Evolutionary conservation across 441 rosid genomes (phyloP), one percentile per base, ranked within the genome.

Genomic region (Macaranga tanarius): DNA sequence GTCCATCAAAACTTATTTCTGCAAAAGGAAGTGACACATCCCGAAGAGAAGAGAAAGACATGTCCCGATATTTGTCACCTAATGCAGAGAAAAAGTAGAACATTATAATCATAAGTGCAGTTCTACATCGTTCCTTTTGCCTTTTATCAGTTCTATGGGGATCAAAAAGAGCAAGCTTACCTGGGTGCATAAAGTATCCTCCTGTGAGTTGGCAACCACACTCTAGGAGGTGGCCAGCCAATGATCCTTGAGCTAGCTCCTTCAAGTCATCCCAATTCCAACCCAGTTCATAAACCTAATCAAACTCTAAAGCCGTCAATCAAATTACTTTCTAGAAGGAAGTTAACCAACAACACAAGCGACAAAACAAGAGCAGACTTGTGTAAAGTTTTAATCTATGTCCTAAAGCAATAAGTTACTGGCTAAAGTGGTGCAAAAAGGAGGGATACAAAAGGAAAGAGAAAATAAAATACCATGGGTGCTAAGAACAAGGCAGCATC

Each of bases 101-200:
- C 10, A 50, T 69, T 57, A 70, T 52, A 67, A 34, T 13, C 65
- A 68, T 23, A 1, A 2, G 20, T 11, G 10, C 62, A 52, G 26
- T 13, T 67, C 70, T 13, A 50, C 20, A 3, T 69, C 48, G n/a
- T n/a, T n/a, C 38, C 38, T 45, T 62, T 63, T 51, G 57, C 40
- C 26, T 47, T 61, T 19, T 60, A 62, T 19, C 48, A 62, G 25
- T 44, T 15, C 40, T 23, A 13, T 52, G 67, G 48, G 19, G 52
- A 67, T 73, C 2, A 72, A 62, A 20, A 38, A 28, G 38, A 60
- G 59, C 61, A 77, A 75, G 47, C 51, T 79, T 69, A 94, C 98
- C 93, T 77, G 98, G 96, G 84, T 94, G 98, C 97, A 92, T 88
- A 89, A 89, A 94, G 84, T 90, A 94, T 73, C 98, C 98, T 67